Evolutionary conservation across 352 stramenopile species (phyloP).

Genomic region (Pythium folliculosum): DNA sequence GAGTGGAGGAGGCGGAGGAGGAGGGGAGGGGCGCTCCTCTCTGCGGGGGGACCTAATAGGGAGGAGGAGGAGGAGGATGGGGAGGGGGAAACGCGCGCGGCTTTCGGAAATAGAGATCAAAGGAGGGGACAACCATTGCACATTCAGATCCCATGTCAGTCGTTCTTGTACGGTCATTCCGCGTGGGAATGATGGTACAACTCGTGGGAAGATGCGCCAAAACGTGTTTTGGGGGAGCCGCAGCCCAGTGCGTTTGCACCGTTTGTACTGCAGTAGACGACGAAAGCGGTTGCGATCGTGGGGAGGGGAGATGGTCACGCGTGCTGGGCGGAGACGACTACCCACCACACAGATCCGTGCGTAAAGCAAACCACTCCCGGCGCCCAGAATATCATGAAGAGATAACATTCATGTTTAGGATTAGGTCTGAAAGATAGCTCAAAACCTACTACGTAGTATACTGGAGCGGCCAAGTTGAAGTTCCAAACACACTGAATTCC

Average conservation of each 20-base stretch:
- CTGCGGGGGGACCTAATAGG: not conserved
- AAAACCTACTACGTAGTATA: too few species aligned
- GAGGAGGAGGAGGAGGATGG: not conserved
- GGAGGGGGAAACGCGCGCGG: not conserved
- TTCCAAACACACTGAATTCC: not conserved
- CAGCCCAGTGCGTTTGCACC: too few species aligned
- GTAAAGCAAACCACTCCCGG: too few species aligned
- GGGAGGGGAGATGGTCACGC: not conserved
- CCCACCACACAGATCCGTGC: too few species aligned
- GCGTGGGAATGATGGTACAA: constrained; percentile 4
- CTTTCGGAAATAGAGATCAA: not conserved
- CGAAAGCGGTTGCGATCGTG: too few species aligned
- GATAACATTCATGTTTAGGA: too few species aligned
- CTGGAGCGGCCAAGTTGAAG: not conserved
- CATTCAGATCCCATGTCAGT: not conserved
- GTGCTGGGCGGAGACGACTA: too few species aligned
- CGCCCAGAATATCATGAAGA: too few species aligned
- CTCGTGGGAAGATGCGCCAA: not conserved
- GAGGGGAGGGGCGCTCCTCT: not conserved
- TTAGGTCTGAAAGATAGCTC: too few species aligned
- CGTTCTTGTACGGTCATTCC: not conserved
- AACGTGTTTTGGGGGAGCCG: not conserved
- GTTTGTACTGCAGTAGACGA: not conserved
- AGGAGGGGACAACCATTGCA: not conserved
- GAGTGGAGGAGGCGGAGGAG: not conserved